Evolutionary conservation across 1,284 basidiomycete genomes (phyloP), one percentile per base, ranked within the genome.

Genomic region (Tilletiopsis washingtonensis): DNA sequence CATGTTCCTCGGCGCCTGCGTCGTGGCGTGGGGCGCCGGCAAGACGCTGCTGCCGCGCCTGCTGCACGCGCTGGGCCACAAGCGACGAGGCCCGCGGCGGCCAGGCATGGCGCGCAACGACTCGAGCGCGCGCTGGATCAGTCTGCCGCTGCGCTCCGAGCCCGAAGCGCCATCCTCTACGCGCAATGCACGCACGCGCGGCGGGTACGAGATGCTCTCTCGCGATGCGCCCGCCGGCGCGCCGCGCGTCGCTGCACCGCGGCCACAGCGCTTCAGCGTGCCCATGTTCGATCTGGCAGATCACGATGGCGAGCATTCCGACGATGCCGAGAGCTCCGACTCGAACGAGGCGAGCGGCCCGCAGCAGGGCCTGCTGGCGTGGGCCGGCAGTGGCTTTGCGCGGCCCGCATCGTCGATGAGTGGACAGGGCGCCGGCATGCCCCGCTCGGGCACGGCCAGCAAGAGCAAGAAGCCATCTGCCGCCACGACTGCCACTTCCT

Each of bases 1-100:
- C 25, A 62, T 72, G 48, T 40, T 57, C 29, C 21, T 63, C 17
- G 62, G 62, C 5, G 52, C 56, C 17, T 53, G 49, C 39, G 51
- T 65, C 21, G 58, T 62, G 0, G 21, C 41, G 5, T 65, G 63
- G 34, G 60, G 62, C 5, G 15, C 56, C 15, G 54, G 57, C 27
- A 41, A 57, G n/a, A 58, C 47, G 11, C 6, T 61, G n/a, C 32
- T 60, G 37, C 61, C 62, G 7, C 37, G 45, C 3, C 34, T 64
- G 20, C 23, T 55, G 9, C 47, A 42, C 34, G 40, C 34, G 20
- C 26, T 56, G 5, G 53, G 45, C n/a, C n/a, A n/a, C n/a, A n/a
- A n/a, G n/a, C n/a, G n/a, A n/a, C n/a, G n/a, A n/a, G n/a, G n/a
- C n/a, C n/a, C n/a, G n/a, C 43, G 48, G 9, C 34, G 55, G 9